Evolutionary conservation across 2,329 filamentous ascomycete genomes (phyloP).

Genomic region (Fonsecaea multimorphosa): DNA sequence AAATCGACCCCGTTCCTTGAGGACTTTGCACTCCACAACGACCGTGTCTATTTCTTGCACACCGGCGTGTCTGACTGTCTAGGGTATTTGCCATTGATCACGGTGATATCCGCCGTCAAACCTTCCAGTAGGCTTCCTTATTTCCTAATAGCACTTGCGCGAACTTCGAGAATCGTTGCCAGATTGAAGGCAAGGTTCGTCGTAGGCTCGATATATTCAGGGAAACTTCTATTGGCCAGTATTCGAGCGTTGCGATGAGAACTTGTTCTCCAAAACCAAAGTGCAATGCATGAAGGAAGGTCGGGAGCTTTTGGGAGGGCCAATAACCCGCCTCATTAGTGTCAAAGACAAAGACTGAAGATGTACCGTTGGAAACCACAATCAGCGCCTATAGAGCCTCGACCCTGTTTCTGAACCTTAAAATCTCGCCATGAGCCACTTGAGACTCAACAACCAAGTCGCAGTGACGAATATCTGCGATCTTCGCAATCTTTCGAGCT

Average conservation of each 20-base stretch:
- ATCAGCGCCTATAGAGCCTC: slow-evolving; percentile 5
- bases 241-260: slow-evolving; percentile 13
- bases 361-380: slow-evolving; percentile 4
- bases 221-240: slow-evolving; percentile 9
- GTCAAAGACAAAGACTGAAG: neutral
- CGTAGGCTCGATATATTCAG: slow-evolving; percentile 1
- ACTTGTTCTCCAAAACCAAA: slow-evolving; percentile 6
- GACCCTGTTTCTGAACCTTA: neutral
- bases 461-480: slow-evolving; percentile 8
- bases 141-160: slow-evolving; percentile 5
- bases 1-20: slow-evolving; percentile 11
- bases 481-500: slow-evolving; percentile 4
- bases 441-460: slow-evolving; percentile 7
- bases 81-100: slow-evolving; percentile 7
- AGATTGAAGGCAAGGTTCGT: slow-evolving; percentile 14
- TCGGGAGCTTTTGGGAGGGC: slow-evolving; percentile 9
- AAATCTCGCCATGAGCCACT: slow-evolving; percentile 18
- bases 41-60: slow-evolving; percentile 11
- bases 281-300: slow-evolving; percentile 15
- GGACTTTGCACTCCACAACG: slow-evolving; percentile 8
- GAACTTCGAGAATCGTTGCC: slow-evolving; percentile 12
- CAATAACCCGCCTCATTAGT: neutral
- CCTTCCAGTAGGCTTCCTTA: slow-evolving; percentile 11
- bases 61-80: slow-evolving; percentile 15
- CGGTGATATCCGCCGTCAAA: slow-evolving; percentile 5